A percentile compares a stretch with the other conserved stretches of the same genome.
phyloP scores from a whole-genome alignment of 192 early-diverging fungal genomes.

The Backusella sp. region DNA sequence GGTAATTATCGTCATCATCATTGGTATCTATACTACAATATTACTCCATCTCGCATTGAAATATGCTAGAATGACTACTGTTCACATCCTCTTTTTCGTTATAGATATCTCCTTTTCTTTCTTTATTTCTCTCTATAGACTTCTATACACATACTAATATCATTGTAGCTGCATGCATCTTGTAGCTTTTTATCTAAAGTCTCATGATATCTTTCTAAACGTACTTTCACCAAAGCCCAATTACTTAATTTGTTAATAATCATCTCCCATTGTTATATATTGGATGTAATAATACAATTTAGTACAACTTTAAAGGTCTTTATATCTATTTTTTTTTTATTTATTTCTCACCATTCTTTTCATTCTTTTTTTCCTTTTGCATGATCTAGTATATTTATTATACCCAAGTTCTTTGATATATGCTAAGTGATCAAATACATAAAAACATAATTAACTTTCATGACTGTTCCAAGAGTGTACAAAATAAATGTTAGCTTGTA shows the following conservation, averaged over 20 bases:
- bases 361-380: background rate
- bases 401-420: background rate
- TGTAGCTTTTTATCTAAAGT: background rate
- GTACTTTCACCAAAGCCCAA: background rate
- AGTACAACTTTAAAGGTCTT: background rate
- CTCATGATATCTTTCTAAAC: conserved; percentile 4
- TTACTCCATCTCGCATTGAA: background rate
- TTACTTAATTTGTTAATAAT: background rate
- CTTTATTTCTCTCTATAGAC: background rate
- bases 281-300: background rate
- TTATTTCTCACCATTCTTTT: background rate
- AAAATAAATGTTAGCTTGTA: conserved; percentile 6
- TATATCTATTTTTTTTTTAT: background rate
- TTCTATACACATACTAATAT: background rate
- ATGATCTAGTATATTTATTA: background rate
- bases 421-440: background rate
- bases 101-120: background rate
- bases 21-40: background rate
- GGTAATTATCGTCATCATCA: background rate
- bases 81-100: background rate
- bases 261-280: background rate
- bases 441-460: background rate
- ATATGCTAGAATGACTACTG: background rate
- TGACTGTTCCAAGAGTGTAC: background rate
- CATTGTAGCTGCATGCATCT: background rate